Percentiles rank a stretch among this genome's conserved stretches.
Evolutionary conservation across 352 stramenopile genomes (phyloP).

Genomic region (Globisporangium perplexum): DNA sequence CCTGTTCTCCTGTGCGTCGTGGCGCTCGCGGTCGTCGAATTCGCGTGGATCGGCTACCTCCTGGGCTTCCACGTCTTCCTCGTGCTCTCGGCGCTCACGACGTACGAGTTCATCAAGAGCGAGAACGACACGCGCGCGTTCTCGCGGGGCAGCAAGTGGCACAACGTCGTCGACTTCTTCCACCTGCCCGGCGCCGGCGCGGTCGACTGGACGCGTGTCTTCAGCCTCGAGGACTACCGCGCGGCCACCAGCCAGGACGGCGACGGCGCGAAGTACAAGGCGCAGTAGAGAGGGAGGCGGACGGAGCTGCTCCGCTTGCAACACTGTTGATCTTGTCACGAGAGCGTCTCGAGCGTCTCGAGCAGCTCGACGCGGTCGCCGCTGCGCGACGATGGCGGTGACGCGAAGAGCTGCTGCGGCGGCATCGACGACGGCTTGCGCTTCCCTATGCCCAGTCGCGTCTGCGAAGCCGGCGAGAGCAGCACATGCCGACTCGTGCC

Average conservation of each 20-base stretch:
- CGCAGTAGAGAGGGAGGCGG: slow-evolving; percentile 10
- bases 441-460: background rate
- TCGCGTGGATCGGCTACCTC: slow-evolving; percentile 72
- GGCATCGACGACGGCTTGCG: slow-evolving; percentile 6
- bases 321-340: background rate
- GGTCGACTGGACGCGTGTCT: slow-evolving; percentile 58
- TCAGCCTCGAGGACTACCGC: slow-evolving; percentile 48
- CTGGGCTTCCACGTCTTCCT: slow-evolving; percentile 65
- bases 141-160: slow-evolving; percentile 41
- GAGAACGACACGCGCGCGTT: slow-evolving; percentile 51
- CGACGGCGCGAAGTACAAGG: slow-evolving; percentile 17
- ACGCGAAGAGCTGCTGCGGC: background rate
- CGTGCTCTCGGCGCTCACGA: slow-evolving; percentile 52
- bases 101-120: slow-evolving; percentile 74
- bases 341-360: background rate
- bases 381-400: background rate
- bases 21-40: slow-evolving; percentile 46
- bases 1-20: slow-evolving; percentile 49
- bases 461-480: slow-evolving; percentile 7
- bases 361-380: slow-evolving; percentile 1
- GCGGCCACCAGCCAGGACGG: background rate
- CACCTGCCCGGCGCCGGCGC: slow-evolving; percentile 20
- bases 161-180: slow-evolving; percentile 64
- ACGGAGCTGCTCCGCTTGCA: background rate
- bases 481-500: slow-evolving; percentile 7